Evolutionary conservation across 2,329 filamentous ascomycete species (phyloP).

Genomic region (Pseudocercospora fuligena): DNA sequence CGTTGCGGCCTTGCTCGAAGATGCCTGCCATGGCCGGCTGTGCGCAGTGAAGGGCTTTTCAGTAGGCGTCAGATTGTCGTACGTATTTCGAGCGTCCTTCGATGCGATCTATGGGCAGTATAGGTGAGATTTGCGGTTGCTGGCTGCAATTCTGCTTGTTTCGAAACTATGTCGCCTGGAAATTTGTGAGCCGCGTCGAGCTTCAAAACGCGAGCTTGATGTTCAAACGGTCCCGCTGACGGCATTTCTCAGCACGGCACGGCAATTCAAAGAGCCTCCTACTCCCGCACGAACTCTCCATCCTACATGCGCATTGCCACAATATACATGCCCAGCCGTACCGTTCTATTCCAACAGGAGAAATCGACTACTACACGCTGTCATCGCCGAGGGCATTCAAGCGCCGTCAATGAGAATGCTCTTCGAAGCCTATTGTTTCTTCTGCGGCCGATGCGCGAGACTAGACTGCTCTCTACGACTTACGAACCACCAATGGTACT

Average conservation of each 20-base stretch:
- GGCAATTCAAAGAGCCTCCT: neutral
- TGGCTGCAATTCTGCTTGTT: neutral
- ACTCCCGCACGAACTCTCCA: neutral
- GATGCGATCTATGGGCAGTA: neutral
- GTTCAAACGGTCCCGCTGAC: neutral
- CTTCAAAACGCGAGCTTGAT: slow-evolving; percentile 4
- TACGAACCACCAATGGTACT: too few species aligned
- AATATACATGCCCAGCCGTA: neutral
- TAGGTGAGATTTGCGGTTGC: neutral
- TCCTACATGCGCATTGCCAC: neutral
- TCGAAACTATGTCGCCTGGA: slow-evolving; percentile 2
- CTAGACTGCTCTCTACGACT: too few species aligned
- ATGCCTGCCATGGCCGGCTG: slow-evolving; percentile 77
- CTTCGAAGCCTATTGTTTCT: too few species aligned
- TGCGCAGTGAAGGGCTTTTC: neutral
- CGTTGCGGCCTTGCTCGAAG: slow-evolving; percentile 93
- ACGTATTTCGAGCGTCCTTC: neutral
- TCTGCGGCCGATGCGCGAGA: too few species aligned
- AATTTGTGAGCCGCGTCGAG: slow-evolving; percentile 10
- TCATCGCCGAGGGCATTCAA: too few species aligned
- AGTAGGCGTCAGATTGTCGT: neutral
- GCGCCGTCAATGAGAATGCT: too few species aligned
- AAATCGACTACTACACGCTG: too few species aligned
- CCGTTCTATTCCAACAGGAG: too few species aligned
- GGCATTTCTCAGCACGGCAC: neutral